phyloP scores from a whole-genome alignment of 1,284 basidiomycete genomes.

The Ceraceosorus guamensis region DNA sequence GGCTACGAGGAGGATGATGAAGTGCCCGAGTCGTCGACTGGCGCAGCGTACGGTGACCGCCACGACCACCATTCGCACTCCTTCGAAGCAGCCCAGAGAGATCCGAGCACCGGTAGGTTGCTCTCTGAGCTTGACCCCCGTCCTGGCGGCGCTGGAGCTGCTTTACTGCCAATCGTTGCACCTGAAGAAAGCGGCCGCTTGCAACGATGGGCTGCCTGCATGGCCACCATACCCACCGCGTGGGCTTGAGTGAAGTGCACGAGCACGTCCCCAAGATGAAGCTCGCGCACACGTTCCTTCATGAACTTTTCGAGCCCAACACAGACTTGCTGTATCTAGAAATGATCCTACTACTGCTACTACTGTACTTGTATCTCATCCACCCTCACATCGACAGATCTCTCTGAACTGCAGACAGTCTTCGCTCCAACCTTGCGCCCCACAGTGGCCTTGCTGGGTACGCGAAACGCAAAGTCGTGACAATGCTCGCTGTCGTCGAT shows the following conservation, averaged over 20 bases:
- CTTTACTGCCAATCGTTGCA: conserved; percentile 63
- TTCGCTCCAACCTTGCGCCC: too few relatives aligned
- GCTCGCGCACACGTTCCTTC: too few relatives aligned
- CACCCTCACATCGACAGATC: too few relatives aligned
- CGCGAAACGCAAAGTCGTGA: too few relatives aligned
- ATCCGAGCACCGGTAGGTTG: background rate
- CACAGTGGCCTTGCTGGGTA: too few relatives aligned
- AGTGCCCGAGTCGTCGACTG: conserved; percentile 2
- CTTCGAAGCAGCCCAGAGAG: background rate
- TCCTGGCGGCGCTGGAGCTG: conserved; percentile 1
- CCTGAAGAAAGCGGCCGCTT: conserved; percentile 73
- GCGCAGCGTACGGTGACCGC: background rate
- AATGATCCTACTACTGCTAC: too few relatives aligned
- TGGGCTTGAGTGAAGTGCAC: conserved; percentile 57
- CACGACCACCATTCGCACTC: background rate
- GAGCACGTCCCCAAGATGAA: too few relatives aligned
- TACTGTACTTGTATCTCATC: too few relatives aligned
- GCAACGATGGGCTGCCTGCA: conserved; percentile 64
- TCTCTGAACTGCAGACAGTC: too few relatives aligned
- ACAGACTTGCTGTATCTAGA: too few relatives aligned
- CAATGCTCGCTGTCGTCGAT: too few relatives aligned
- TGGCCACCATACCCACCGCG: conserved; percentile 69
- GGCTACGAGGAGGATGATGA: conserved; percentile 19
- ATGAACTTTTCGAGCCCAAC: too few relatives aligned
- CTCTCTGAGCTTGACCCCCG: conserved; percentile 9